Percentiles rank a stretch among this genome's conserved stretches.
phyloP scores from a whole-genome alignment of 768 basidiomycete species.

The Xerocomus brunneocitrinus region DNA sequence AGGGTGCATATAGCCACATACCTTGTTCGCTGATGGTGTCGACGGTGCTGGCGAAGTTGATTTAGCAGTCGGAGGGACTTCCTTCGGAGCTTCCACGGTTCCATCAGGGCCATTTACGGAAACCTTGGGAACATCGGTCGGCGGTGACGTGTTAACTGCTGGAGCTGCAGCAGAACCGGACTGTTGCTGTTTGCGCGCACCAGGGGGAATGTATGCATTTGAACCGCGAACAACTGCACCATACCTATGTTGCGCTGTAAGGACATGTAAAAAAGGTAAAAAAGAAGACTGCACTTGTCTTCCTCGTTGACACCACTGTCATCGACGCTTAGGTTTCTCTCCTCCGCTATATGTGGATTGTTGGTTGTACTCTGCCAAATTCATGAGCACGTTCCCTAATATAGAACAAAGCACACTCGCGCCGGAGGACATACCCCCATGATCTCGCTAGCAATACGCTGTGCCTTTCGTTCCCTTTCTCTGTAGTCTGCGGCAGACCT shows the following conservation, averaged over 20 bases:
- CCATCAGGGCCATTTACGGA: slow-evolving; percentile 79
- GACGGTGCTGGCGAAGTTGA: slow-evolving; percentile 62
- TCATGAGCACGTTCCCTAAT: slow-evolving; percentile 7
- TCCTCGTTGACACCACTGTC: slow-evolving; percentile 86
- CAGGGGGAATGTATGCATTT: slow-evolving; percentile 93
- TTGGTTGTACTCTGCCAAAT: slow-evolving; percentile 48
- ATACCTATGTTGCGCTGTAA: slow-evolving; percentile 51
- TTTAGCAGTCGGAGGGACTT: slow-evolving; percentile 47
- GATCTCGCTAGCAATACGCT: slow-evolving; percentile 88
- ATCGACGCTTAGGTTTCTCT: slow-evolving; percentile 62
- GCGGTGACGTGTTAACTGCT: slow-evolving; percentile 23
- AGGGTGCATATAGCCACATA: slow-evolving; percentile 22
- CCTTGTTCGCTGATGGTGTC: slow-evolving; percentile 46
- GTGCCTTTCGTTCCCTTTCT: slow-evolving; percentile 84
- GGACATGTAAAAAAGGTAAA: slow-evolving; percentile 15
- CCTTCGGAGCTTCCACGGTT: slow-evolving; percentile 38
- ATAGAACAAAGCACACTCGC: slow-evolving; percentile 1
- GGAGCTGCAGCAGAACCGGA: slow-evolving; percentile 23
- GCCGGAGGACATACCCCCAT: slow-evolving; percentile 54
- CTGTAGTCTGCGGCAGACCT: slow-evolving; percentile 79
- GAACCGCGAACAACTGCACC: slow-evolving; percentile 85
- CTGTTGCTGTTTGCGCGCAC: slow-evolving; percentile 64
- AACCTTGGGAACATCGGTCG: slow-evolving; percentile 61
- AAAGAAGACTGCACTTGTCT: slow-evolving; percentile 68
- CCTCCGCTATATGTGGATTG: slow-evolving; percentile 89